A percentile compares a stretch with the other conserved stretches of the same genome.
phyloP scores from a whole-genome alignment of 495 filamentous ascomycete species.

The Apodospora peruviana region DNA sequence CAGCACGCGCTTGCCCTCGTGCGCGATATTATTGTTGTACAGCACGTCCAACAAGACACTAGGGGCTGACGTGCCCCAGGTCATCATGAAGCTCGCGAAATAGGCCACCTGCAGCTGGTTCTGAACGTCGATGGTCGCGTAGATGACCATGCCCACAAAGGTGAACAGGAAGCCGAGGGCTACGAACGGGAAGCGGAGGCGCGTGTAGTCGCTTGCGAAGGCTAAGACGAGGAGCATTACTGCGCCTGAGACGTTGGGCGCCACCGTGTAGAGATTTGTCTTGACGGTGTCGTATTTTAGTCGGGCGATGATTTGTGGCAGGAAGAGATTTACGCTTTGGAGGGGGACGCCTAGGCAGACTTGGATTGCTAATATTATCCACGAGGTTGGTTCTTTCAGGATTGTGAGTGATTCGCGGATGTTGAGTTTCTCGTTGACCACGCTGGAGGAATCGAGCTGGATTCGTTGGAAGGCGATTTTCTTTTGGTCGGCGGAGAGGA shows the following conservation, averaged over 20 bases:
- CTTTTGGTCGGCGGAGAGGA: constrained; percentile 61
- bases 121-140: constrained; percentile 61
- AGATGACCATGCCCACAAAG: constrained; percentile 72
- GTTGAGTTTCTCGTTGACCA: constrained; percentile 66
- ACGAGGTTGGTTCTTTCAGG: constrained; percentile 58
- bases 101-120: constrained; percentile 59
- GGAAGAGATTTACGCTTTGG: constrained; percentile 63
- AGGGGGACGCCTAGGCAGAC: constrained; percentile 73
- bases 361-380: constrained; percentile 61
- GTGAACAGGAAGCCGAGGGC: constrained; percentile 68
- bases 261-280: constrained; percentile 74
- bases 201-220: constrained; percentile 57
- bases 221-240: constrained; percentile 64
- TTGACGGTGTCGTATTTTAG: constrained; percentile 60
- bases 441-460: constrained; percentile 63
- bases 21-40: constrained; percentile 79
- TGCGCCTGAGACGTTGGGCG: constrained; percentile 64
- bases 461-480: constrained; percentile 68
- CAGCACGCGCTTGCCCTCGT: constrained; percentile 65
- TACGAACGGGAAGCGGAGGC: constrained; percentile 69
- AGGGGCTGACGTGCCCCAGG: constrained; percentile 59
- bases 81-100: constrained; percentile 80
- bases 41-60: constrained; percentile 53
- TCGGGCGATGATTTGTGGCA: constrained; percentile 66
- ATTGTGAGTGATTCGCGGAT: constrained; percentile 59